Conservation (phyloP, 2,329 filamentous ascomycete genomes). For the Aspergillus sp. region DNA sequence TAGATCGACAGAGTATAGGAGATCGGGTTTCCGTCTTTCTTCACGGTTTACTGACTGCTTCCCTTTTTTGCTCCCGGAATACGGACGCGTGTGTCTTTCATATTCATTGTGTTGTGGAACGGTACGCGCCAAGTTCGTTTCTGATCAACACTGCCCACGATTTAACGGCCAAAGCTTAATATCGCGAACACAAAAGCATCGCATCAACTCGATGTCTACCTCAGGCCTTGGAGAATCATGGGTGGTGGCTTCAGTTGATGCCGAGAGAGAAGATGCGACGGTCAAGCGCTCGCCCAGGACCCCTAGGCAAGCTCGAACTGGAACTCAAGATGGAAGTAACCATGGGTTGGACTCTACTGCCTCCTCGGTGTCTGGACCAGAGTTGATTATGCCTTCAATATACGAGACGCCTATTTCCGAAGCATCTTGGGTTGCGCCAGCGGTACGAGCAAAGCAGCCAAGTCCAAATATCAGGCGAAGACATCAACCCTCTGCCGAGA, state of each 20-base stretch:
- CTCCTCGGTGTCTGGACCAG: slow-evolving; percentile 35
- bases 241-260: slow-evolving; percentile 32
- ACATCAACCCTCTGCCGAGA: slow-evolving; percentile 15
- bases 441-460: slow-evolving; percentile 19
- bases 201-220: slow-evolving; percentile 11
- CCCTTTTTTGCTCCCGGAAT: background rate
- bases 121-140: background rate
- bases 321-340: slow-evolving; percentile 9
- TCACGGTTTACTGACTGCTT: background rate
- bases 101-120: background rate
- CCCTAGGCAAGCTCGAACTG: slow-evolving; percentile 11
- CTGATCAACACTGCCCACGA: background rate
- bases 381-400: slow-evolving; percentile 43
- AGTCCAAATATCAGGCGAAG: slow-evolving; percentile 22
- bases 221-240: slow-evolving; percentile 37
- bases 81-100: background rate
- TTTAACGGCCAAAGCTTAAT: background rate
- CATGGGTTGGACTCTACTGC: slow-evolving; percentile 24
- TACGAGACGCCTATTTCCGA: slow-evolving; percentile 34
- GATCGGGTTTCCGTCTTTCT: background rate
- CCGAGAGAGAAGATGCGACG: slow-evolving; percentile 14
- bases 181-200: background rate
- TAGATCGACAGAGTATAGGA: slow-evolving; percentile 1
- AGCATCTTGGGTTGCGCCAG: slow-evolving; percentile 34
- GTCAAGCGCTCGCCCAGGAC: slow-evolving; percentile 3